Evolutionary conservation across 2,329 filamentous ascomycete species (phyloP), one percentile per base, ranked within the genome.

Genomic region (Colletotrichum cuscutae): DNA sequence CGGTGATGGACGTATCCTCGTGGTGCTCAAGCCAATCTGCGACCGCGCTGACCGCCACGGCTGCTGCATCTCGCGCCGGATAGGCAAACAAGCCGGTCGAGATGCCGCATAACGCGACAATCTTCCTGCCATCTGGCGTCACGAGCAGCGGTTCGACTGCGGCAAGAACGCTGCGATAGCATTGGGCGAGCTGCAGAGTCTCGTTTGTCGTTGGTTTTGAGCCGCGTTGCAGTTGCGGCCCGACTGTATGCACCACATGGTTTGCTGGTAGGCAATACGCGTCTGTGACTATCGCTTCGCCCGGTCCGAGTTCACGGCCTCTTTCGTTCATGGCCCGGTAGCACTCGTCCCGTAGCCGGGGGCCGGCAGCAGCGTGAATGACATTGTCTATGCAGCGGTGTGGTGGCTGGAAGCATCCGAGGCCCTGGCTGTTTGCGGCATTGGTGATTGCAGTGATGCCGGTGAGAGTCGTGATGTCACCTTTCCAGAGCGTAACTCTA

Each of bases 331-430:
- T 81, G 19, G 78, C 66, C 2, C 75, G 73, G 56, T 71, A 72
- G 64, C 80, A 83, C 63, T 78, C 79, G 8, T 79, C 69, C 26
- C 81, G 76, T 5, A 83, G 67, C 13, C 77, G 74, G 3, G 81
- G 81, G 0, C 80, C 80, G 1, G 81, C 79, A 24, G 71, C 74
- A 0, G 77, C 75, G 67, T 83, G 80, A 54, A 82, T 82, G 1
- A 79, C 77, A 61, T 82, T 82, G 72, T 82, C 81, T 62, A 82
- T 82, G 63, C 81, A 82, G 22, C 73, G 76, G 60, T 82, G 81
- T 1, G 65, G 73, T 1, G 80, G 79, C 64, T 78, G 77, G 68
- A 82, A 82, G 72, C 81, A 83, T 0, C 81, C 81, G 2, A 82
- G 77, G 70, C 82, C 76, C 12, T 76, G 77, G 4, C 77, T 76